Percentiles rank a stretch among this genome's conserved stretches.
phyloP scores from a whole-genome alignment of 2,329 filamentous ascomycete species.

The Balansia obtecta region DNA sequence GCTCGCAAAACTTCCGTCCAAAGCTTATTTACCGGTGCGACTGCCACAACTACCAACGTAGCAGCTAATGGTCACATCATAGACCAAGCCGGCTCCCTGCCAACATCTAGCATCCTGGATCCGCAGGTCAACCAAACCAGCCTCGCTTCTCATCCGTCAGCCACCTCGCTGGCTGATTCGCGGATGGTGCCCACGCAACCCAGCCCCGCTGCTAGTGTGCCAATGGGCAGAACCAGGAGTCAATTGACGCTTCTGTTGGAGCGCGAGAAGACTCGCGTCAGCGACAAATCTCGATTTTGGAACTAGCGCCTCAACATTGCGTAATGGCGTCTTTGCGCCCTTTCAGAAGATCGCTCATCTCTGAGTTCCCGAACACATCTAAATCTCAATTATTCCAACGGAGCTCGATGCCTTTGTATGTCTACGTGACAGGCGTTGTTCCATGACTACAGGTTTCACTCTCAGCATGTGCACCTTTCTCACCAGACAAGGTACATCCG shows the following conservation, averaged over 20 bases:
- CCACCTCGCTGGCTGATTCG: constrained; percentile 20
- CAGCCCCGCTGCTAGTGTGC: constrained; percentile 30
- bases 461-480: not conserved
- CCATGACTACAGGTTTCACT: no score
- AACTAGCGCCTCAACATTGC: constrained; percentile 10
- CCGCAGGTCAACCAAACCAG: constrained; percentile 13
- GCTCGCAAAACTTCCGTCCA: constrained; percentile 11
- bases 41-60: constrained; percentile 28
- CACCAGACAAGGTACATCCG: not conserved
- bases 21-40: constrained; percentile 22
- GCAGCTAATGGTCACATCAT: constrained; percentile 32
- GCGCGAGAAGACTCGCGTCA: constrained; percentile 31
- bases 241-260: constrained; percentile 46
- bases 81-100: constrained; percentile 24
- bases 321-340: not conserved
- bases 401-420: no score
- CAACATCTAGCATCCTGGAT: constrained; percentile 13
- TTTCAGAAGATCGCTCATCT: not conserved
- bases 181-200: constrained; percentile 38
- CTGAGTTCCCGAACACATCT: no score
- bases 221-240: constrained; percentile 46
- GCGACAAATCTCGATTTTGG: constrained; percentile 16
- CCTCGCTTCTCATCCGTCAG: constrained; percentile 12
- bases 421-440: no score
- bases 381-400: no score